Percentiles rank a stretch among this genome's conserved stretches.
Evolutionary conservation across 371 early-diverging fungal genomes (phyloP).

Genomic region (Apophysomyces ossiformis): DNA sequence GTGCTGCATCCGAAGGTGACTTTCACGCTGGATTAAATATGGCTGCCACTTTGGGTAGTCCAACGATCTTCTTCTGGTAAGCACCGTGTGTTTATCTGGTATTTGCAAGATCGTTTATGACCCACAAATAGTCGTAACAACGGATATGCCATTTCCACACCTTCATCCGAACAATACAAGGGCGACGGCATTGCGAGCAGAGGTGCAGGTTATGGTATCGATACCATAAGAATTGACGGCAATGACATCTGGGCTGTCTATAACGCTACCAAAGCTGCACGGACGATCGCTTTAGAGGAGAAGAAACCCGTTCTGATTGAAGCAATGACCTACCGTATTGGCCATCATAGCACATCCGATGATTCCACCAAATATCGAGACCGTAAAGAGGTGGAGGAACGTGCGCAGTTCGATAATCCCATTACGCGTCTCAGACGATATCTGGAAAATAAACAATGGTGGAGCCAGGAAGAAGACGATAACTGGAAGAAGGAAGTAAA

Average conservation of each 20-base stretch:
- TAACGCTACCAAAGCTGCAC: slow-evolving; percentile 86
- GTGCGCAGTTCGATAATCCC: slow-evolving; percentile 84
- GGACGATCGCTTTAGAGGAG: slow-evolving; percentile 79
- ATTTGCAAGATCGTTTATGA: too few species aligned
- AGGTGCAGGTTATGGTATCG: slow-evolving; percentile 97
- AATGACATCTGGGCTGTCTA: slow-evolving; percentile 98
- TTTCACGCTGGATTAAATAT: slow-evolving; percentile 98
- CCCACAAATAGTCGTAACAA: slow-evolving; percentile 84
- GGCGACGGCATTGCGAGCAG: slow-evolving; percentile 96
- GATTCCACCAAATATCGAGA: slow-evolving; percentile 93
- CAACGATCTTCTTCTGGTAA: slow-evolving; percentile 94
- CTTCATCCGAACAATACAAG: slow-evolving; percentile 91
- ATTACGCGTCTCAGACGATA: slow-evolving; percentile 89
- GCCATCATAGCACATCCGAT: slow-evolving; percentile 98
- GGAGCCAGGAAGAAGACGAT: slow-evolving; percentile 83
- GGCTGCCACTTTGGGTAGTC: slow-evolving; percentile 91
- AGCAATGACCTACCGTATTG: slow-evolving; percentile 96
- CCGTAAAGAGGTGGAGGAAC: slow-evolving; percentile 86
- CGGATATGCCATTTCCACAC: slow-evolving; percentile 98
- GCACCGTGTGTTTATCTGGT: background rate
- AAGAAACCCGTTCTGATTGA: slow-evolving; percentile 93
- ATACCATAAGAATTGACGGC: slow-evolving; percentile 96
- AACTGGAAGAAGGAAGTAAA: slow-evolving; percentile 60
- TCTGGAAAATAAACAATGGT: slow-evolving; percentile 84
- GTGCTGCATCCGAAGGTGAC: slow-evolving; percentile 97